Percentiles rank a stretch among this genome's conserved stretches.
These are phyloP conservation scores for Psophocarpus tetragonolobus DNA, from an alignment of 306 rosid species.

Conservation along the genomic window DNA sequence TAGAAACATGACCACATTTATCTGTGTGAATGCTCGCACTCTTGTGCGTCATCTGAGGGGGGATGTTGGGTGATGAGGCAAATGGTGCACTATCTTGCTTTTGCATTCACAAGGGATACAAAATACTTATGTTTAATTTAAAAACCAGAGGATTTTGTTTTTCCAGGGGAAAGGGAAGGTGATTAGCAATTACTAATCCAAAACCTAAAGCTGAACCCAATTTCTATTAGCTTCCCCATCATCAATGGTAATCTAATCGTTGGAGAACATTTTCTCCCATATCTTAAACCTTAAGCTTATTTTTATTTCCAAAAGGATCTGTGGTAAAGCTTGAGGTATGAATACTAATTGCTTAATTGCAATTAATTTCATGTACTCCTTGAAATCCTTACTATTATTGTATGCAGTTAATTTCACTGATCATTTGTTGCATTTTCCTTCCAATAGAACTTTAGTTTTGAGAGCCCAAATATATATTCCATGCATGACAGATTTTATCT, in stretches of 20 bases:
- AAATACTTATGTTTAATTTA: conserved; percentile 10
- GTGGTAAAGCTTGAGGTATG: not conserved
- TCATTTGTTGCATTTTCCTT: not conserved
- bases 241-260: not conserved
- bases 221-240: not conserved
- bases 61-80: not conserved
- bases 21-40: not conserved
- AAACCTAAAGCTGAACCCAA: not conserved
- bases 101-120: not conserved
- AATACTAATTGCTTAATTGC: not conserved
- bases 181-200: not conserved
- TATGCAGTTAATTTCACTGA: not conserved
- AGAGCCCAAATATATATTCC: conserved; percentile 3
- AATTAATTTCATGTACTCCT: not conserved
- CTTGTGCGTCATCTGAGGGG: not conserved
- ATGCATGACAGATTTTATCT: not conserved
- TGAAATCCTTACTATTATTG: not conserved
- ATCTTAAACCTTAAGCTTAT: not conserved
- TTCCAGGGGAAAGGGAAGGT: not conserved
- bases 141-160: not conserved
- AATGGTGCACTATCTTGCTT: not conserved
- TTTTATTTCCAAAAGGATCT: not conserved
- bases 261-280: not conserved
- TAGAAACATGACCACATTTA: not conserved
- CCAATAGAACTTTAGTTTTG: conserved; percentile 6